Conservation (phyloP, 2,329 filamentous ascomycete genomes). For the Colletotrichum aenigma region DNA sequence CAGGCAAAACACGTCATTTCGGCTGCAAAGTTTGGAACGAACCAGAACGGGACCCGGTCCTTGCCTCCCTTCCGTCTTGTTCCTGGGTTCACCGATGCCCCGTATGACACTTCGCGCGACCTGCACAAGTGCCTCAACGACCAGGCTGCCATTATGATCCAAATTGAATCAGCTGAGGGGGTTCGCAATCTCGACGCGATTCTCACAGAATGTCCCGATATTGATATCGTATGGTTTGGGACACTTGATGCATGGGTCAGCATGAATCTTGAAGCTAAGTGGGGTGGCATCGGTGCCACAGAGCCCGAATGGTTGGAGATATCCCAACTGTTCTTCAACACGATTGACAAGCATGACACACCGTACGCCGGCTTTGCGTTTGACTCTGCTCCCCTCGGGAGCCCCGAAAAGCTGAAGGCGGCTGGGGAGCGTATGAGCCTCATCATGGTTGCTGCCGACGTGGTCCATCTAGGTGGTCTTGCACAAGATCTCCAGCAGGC, state of each 20-base stretch:
- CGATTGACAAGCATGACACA: constrained; percentile 50
- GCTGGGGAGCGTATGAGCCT: constrained; percentile 28
- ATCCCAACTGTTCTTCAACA: constrained; percentile 37
- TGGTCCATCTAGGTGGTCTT: constrained; percentile 25
- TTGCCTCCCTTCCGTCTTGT: constrained; percentile 44
- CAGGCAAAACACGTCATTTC: constrained; percentile 47
- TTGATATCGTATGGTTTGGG: constrained; percentile 53
- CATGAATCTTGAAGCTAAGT: constrained; percentile 43
- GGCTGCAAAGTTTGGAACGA: constrained; percentile 47
- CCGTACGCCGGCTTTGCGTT: constrained; percentile 39
- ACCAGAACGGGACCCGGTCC: constrained; percentile 43
- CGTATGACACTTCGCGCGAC: constrained; percentile 32
- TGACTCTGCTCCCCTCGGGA: constrained; percentile 24
- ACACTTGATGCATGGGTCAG: constrained; percentile 46
- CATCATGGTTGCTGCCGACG: constrained; percentile 25
- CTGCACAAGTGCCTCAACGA: constrained; percentile 45
- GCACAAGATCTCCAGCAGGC: constrained; percentile 21
- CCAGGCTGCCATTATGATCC: constrained; percentile 53
- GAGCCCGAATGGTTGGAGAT: constrained; percentile 47
- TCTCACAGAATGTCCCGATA: constrained; percentile 47
- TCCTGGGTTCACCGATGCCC: constrained; percentile 42
- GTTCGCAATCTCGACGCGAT: constrained; percentile 53
- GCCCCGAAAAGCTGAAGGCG: constrained; percentile 27
- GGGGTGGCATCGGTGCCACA: constrained; percentile 25
- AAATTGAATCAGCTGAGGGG: constrained; percentile 46